Percentiles rank a stretch among this genome's conserved stretches.
Evolutionary conservation across 2,329 filamentous ascomycete genomes (phyloP).

Genomic region (Trichophyton schoenleinii): DNA sequence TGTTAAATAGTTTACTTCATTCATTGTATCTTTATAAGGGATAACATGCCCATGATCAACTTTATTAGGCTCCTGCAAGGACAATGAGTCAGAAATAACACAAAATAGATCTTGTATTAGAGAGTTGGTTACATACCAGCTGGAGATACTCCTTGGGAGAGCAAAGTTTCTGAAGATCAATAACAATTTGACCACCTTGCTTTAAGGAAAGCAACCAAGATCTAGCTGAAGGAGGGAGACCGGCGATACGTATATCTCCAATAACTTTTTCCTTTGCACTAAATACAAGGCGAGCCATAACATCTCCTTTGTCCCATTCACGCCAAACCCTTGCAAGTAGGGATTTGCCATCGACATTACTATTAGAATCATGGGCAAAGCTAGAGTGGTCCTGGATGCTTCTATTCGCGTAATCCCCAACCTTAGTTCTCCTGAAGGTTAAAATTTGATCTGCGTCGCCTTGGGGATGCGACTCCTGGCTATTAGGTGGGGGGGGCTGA

Average conservation of each 20-base stretch:
- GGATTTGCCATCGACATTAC: background rate
- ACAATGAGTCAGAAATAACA: slow-evolving; percentile 3
- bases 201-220: slow-evolving; percentile 15
- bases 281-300: slow-evolving; percentile 21
- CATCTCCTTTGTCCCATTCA: slow-evolving; percentile 12
- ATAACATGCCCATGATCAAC: slow-evolving; percentile 24
- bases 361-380: background rate
- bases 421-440: no score
- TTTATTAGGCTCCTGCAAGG: slow-evolving; percentile 4
- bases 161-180: slow-evolving; percentile 26
- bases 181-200: slow-evolving; percentile 11
- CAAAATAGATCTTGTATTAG: background rate
- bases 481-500: no score
- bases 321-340: background rate
- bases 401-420: no score
- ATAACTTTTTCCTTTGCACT: slow-evolving; percentile 20
- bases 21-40: slow-evolving; percentile 23
- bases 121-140: slow-evolving; percentile 15
- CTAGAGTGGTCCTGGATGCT: no score
- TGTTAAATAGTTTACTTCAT: slow-evolving; percentile 18
- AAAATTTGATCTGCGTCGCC: no score
- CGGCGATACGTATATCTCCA: slow-evolving; percentile 22
- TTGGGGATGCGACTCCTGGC: no score
- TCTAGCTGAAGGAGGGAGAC: slow-evolving; percentile 12
- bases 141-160: slow-evolving; percentile 20